phyloP scores from a whole-genome alignment of 495 filamentous ascomycete species.

The Penicillium manginii region DNA sequence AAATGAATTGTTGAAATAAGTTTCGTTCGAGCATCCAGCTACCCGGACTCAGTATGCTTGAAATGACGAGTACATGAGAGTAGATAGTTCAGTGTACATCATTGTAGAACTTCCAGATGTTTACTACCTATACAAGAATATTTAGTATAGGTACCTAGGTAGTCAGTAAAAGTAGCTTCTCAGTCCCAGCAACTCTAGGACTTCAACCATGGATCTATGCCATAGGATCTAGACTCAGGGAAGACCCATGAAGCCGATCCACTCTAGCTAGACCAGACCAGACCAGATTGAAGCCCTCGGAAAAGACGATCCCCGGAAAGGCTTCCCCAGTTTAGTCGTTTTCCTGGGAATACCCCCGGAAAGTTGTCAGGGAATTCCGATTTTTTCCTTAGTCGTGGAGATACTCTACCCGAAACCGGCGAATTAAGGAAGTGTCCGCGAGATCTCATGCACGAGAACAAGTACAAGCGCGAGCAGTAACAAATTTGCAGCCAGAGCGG shows the following conservation, averaged over 20 bases:
- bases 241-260: background rate
- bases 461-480: background rate
- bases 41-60: too few species aligned
- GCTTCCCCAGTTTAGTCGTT: background rate
- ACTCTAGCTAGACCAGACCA: background rate
- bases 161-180: background rate
- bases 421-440: background rate
- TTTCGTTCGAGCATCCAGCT: too few species aligned
- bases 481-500: background rate
- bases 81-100: too few species aligned
- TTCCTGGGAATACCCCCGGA: background rate
- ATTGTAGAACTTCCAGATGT: too few species aligned
- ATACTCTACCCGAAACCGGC: background rate
- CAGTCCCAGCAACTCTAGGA: background rate
- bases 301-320: slow-evolving; percentile 7
- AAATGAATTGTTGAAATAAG: background rate
- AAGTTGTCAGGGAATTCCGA: background rate
- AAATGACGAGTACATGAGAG: too few species aligned
- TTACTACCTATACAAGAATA: too few species aligned
- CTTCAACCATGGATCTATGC: background rate
- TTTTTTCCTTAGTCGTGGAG: background rate
- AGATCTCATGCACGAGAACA: background rate
- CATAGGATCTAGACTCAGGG: background rate
- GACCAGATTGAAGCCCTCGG: background rate
- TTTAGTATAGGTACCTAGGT: too few species aligned